Base-by-base conservation (phyloP, 2,329 filamentous ascomycete genomes). In the Venturia oleaginea region DNA sequence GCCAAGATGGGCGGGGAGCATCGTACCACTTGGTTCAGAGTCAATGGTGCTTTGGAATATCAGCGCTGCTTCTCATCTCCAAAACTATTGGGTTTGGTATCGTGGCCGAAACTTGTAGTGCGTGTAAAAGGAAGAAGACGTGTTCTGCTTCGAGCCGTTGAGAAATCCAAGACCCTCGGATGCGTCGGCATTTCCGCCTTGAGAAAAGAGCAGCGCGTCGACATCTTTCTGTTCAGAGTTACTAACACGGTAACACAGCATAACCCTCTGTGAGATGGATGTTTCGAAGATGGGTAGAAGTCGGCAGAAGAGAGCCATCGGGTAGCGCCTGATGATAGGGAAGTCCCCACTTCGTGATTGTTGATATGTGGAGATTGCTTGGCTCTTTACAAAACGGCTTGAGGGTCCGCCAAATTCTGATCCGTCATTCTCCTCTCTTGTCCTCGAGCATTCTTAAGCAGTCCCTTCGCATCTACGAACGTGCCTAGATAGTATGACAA, bases 151-250 rank as follows among this genome's bases (percentile, higher is more conserved):
- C n/a, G n/a, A n/a, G n/a, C n/a, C n/a, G n/a, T n/a, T n/a, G n/a
- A n/a, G n/a, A n/a, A n/a, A n/a, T n/a, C n/a, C n/a, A n/a, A n/a
- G n/a, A n/a, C n/a, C n/a, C n/a, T n/a, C n/a, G n/a, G n/a, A n/a
- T n/a, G n/a, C n/a, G n/a, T n/a, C n/a, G n/a, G n/a, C n/a, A n/a
- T n/a, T n/a, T n/a, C n/a, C n/a, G n/a, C n/a, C n/a, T 70, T 15
- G 74, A 66, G 27, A 42, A 17, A 8, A 7, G 38, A 17, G 43
- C 43, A 4, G 19, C 4, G 13, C 17, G 6, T 22, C 22, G n/a
- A 11, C 43, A 22, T 48, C 38, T n/a, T 7, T 17, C 38, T 42
- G 38, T 15, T 46, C 4, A 10, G 22, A 24, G n/a, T 48, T 24
- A 5, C 6, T 55, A 6, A 32, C 5, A 27, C 48, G 43, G 43